Evolutionary conservation across 768 basidiomycete genomes (phyloP).

Genomic region (Lactarius hatsudake): DNA sequence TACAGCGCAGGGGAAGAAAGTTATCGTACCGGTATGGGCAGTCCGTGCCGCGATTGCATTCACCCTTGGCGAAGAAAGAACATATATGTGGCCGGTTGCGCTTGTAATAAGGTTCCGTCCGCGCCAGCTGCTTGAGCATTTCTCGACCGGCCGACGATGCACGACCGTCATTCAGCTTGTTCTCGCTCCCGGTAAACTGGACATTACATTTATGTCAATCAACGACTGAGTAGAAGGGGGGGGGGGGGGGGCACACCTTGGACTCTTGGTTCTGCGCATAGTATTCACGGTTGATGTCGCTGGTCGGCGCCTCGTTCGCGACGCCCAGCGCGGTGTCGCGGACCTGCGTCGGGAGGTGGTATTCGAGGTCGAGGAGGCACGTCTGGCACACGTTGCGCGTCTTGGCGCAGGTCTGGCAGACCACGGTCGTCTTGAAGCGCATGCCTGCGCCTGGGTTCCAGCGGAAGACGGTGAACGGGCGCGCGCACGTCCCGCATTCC

Average conservation of each 20-base stretch:
- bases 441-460: conserved; percentile 96
- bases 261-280: conserved; percentile 90
- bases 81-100: conserved; percentile 93
- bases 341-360: conserved; percentile 94
- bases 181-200: conserved; percentile 71
- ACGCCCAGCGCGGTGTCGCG: conserved; percentile 90
- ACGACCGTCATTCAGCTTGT: conserved; percentile 56
- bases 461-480: conserved; percentile 95
- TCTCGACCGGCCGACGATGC: conserved; percentile 86
- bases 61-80: conserved; percentile 93
- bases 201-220: neutral
- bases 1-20: neutral
- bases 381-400: conserved; percentile 97
- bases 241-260: conserved; percentile 60
- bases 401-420: conserved; percentile 97
- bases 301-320: conserved; percentile 86
- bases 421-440: conserved; percentile 94
- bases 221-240: conserved; percentile 8
- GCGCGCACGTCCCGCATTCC: conserved; percentile 95
- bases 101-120: conserved; percentile 97
- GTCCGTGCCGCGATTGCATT: conserved; percentile 86
- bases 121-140: conserved; percentile 92
- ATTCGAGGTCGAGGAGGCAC: conserved; percentile 94
- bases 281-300: conserved; percentile 96
- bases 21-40: conserved; percentile 75